Evolutionary conservation across 306 rosid genomes (phyloP), one percentile per base, ranked within the genome.

Genomic region (Gleditsia sinensis): DNA sequence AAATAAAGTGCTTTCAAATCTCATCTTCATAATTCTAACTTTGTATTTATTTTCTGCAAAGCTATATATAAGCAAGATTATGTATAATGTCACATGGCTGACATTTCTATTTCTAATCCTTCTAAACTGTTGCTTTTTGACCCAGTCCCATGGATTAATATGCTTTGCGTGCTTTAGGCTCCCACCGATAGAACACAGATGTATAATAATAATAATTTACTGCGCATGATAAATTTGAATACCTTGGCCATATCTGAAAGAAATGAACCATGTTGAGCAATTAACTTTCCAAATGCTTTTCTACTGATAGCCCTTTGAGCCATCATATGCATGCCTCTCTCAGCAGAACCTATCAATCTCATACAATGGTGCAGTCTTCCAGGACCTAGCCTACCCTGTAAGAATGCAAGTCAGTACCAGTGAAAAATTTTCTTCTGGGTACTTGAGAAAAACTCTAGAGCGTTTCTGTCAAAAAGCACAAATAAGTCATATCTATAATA

Each of bases 281-380:
- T 94, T 78, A 90, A 77, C 86, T 90, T 94, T 64, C 99, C 98
- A 28, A 92, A 92, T 43, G 84, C 85, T 82, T 71, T 88, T 81
- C 98, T 87, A 72, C 88, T 88, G 72, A 92, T 83, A 71, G 98
- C 99, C 74, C 97, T 90, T 77, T 83, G 90, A 75, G 78, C 92
- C 91, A 89, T 91, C 83, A 90, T 3, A 55, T 84, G 82, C 93
- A 95, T 92, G 78, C 97, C 98, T 64, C 96, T 90, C 83, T 90
- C 97, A 1, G 98, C 96, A 46, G 91, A 96, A 67, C 99, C 99
- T 72, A 95, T 85, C 81, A 88, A 77, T 78, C 99, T 88, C 98
- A 95, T 92, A 85, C 99, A 94, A 80, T 95, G 99, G 85, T 90
- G 99, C 86, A 95, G 75, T 88, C 99, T 88, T 86, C 99, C 97